These are phyloP conservation scores for Pythium brachiatum DNA, from an alignment of 352 stramenopile genomes.

Conservation along the genomic window DNA sequence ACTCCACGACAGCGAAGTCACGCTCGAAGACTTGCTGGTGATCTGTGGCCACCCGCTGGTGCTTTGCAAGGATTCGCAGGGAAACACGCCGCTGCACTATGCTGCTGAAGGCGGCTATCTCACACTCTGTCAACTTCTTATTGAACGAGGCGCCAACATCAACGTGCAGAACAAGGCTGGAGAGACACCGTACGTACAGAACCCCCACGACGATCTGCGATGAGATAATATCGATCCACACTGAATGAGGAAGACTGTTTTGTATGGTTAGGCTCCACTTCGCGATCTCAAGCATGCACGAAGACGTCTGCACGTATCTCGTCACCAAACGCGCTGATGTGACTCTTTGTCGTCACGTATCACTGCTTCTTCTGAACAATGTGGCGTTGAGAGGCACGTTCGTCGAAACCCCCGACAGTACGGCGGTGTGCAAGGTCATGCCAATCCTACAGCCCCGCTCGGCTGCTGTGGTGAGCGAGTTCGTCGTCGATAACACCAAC, in stretches of 20 bases:
- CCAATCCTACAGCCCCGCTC: constrained; percentile 52
- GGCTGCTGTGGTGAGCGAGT: constrained; percentile 8
- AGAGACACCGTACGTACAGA: constrained; percentile 66
- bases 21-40: constrained; percentile 56
- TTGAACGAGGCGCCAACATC: constrained; percentile 66
- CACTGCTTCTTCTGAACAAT: constrained; percentile 46
- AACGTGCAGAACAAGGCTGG: constrained; percentile 77
- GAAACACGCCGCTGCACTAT: constrained; percentile 78
- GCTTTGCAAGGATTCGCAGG: constrained; percentile 52
- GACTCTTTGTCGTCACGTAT: constrained; percentile 57
- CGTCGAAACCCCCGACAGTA: constrained; percentile 48
- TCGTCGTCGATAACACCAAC: constrained; percentile 4
- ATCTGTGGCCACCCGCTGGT: constrained; percentile 75
- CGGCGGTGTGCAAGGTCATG: constrained; percentile 54
- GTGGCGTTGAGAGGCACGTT: constrained; percentile 58
- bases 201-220: no score
- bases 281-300: constrained; percentile 72
- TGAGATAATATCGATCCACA: no score
- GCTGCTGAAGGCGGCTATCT: constrained; percentile 75
- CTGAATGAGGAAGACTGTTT: no score
- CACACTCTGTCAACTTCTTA: constrained; percentile 53
- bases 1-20: constrained; percentile 48
- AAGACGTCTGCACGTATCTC: constrained; percentile 63
- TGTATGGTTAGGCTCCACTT: constrained; percentile 55
- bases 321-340: constrained; percentile 64